A percentile compares a stretch with the other conserved stretches of the same genome.
Evolutionary conservation across 2,329 filamentous ascomycete species (phyloP).

Genomic region (Chaetomiaceae sp.): DNA sequence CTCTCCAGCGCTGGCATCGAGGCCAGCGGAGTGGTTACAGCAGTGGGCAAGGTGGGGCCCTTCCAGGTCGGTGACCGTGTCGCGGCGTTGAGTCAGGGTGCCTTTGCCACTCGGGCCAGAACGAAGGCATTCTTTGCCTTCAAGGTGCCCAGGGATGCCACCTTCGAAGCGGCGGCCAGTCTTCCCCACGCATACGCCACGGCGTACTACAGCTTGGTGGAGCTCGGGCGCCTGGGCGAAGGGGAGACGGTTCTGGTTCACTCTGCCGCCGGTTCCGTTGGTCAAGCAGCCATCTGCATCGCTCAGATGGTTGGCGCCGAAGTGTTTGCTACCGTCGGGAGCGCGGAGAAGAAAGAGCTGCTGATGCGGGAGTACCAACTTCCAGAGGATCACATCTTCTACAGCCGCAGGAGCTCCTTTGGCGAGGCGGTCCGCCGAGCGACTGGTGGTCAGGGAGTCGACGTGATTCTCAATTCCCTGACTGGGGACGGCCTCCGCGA

Average conservation of each 20-base stretch:
- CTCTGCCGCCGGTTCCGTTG: conserved; percentile 10
- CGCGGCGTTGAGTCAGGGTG: conserved; percentile 20
- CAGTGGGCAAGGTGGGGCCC: conserved; percentile 21
- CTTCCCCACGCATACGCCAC: conserved; percentile 19
- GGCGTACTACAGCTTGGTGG: conserved; percentile 27
- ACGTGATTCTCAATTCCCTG: conserved; percentile 41
- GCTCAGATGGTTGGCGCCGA: conserved; percentile 11
- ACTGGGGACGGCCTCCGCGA: conserved; percentile 38
- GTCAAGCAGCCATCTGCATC: conserved; percentile 13
- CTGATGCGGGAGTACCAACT: conserved; percentile 7
- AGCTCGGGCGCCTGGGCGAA: conserved; percentile 18
- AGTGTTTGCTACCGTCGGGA: conserved; percentile 9
- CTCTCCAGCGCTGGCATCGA: conserved; percentile 29
- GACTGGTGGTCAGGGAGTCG: conserved; percentile 26
- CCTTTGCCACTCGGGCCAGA: conserved; percentile 16
- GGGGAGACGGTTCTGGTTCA: conserved; percentile 26
- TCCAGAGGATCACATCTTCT: conserved; percentile 12
- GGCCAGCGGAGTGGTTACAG: conserved; percentile 23
- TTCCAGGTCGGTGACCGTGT: conserved; percentile 27
- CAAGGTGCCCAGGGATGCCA: conserved; percentile 6
- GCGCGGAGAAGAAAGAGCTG: conserved; percentile 4
- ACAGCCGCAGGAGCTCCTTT: conserved; percentile 5
- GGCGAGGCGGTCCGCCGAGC: background rate
- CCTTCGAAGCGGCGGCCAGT: conserved; percentile 15
- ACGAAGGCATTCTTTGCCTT: conserved; percentile 18